These are phyloP conservation scores for Avena atlantica DNA, from an alignment of 176 grass and related monocot genomes.

Conservation along the genomic window DNA sequence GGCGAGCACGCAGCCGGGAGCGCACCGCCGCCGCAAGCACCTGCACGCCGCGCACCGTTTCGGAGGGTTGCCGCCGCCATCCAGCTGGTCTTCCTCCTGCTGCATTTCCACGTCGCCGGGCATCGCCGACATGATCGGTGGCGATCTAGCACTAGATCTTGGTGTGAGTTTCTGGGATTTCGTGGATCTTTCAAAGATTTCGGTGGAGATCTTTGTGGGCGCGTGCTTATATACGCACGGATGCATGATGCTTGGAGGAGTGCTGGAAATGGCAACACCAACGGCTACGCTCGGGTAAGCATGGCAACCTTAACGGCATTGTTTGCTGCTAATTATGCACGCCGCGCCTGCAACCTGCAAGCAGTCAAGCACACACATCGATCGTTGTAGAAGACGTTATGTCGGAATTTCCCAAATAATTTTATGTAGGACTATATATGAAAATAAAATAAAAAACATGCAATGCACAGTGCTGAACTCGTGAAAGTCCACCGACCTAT, in stretches of 20 bases:
- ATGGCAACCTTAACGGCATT: conserved; percentile 17
- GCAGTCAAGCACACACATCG: too few relatives aligned
- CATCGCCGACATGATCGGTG: not conserved
- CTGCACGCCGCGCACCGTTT: conserved; percentile 59
- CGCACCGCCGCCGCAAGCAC: conserved; percentile 54
- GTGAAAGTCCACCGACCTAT: too few relatives aligned
- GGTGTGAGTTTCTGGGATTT: not conserved
- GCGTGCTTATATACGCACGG: not conserved
- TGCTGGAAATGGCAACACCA: conserved; percentile 2
- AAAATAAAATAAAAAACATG: too few relatives aligned
- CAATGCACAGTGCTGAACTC: too few relatives aligned
- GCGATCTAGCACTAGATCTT: conserved; percentile 3
- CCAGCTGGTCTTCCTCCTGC: not conserved
- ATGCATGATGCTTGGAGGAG: not conserved
- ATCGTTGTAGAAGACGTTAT: too few relatives aligned
- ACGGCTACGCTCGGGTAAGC: conserved; percentile 8
- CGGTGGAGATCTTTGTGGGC: not conserved
- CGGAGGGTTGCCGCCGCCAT: not conserved
- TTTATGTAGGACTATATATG: too few relatives aligned
- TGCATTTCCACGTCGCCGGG: not conserved
- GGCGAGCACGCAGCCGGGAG: conserved; percentile 54
- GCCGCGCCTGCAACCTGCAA: not conserved
- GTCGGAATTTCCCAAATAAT: too few relatives aligned
- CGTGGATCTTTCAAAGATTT: conserved; percentile 37
- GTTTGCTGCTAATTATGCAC: conserved; percentile 4